Base-by-base conservation (phyloP, 1,284 basidiomycete genomes). In the Stereum hirsutum region DNA sequence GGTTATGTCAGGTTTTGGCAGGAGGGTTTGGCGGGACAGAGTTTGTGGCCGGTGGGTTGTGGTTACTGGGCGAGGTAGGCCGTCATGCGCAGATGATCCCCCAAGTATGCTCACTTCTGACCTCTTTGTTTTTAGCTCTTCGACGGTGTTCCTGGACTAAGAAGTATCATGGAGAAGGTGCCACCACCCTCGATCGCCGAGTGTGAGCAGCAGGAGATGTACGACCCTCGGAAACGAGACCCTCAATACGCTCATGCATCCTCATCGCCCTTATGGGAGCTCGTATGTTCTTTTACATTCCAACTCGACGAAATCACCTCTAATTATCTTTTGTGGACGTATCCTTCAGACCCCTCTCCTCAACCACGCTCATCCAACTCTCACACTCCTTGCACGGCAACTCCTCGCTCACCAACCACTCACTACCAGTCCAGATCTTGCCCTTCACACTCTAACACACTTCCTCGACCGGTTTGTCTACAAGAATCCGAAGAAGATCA, bases 401-500 rank as follows among this genome's bases (percentile, higher is more conserved):
- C 77, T 99, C 5, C 70, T 98, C 37, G 58, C 68, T 2, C 78
- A 75, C 4, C 70, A 75, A 42, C 78, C 80, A 0, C 65, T 97
- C 26, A 89, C 88, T 0, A 85, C 89, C 15, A 84, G 78, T 6
- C 75, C 91, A 0, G 94, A 99, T 60, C 82, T 99, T 42, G 84
- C 88, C 8, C 80, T 93, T 46, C 93, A 97, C 68, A 95, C 93
- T 0, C 77, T 98, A 15, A 83, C 89, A 1, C 91, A 64, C 50
- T 61, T 63, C 57, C 54, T 66, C 37, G 59, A 64, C 52, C 70
- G 78, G 21, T 85, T 87, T 63, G 89, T 98, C 24, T 98, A 93
- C 71, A 90, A 93, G 59, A 98, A 98, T 60, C 87, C 94, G 2
- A 99, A 98, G 70, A 90, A 94, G 64, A 58, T 62, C 0, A 79